These are phyloP conservation scores for Fusarium concolor DNA, from an alignment of 2,329 filamentous ascomycete genomes.

Conservation along the genomic window DNA sequence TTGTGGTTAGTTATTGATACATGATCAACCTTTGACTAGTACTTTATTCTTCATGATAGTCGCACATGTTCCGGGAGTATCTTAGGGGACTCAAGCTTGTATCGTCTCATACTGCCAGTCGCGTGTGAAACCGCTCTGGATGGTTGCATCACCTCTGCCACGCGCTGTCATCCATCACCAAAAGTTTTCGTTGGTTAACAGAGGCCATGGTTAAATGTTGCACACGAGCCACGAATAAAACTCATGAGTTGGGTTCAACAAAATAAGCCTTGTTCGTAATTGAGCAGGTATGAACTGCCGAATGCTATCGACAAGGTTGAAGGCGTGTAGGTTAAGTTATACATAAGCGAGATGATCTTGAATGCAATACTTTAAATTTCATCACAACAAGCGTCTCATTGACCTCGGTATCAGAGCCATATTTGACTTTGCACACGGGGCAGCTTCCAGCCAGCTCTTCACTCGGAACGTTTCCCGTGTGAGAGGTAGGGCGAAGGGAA, in stretches of 20 bases:
- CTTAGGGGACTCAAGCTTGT: conserved; percentile 18
- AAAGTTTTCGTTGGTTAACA: conserved; percentile 7
- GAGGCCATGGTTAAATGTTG: conserved; percentile 17
- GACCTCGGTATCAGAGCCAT: conserved; percentile 2
- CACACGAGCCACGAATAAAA: conserved; percentile 23
- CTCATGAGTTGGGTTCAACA: conserved; percentile 2
- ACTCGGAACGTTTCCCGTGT: conserved; percentile 26
- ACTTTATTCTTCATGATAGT: conserved; percentile 8
- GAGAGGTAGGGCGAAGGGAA: conserved; percentile 21
- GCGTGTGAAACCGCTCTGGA: conserved; percentile 31
- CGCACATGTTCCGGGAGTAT: conserved; percentile 15
- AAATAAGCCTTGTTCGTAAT: conserved; percentile 9
- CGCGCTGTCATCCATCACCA: conserved; percentile 12
- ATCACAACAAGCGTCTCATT: conserved; percentile 29
- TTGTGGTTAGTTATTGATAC: conserved; percentile 33
- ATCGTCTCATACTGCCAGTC: conserved; percentile 21
- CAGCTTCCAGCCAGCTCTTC: conserved; percentile 5
- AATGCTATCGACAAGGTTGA: conserved; percentile 14
- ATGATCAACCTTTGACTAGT: not conserved
- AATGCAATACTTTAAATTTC: conserved; percentile 13
- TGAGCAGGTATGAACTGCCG: conserved; percentile 23
- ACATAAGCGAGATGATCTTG: conserved; percentile 37
- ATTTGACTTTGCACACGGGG: conserved; percentile 16
- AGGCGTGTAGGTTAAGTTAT: conserved; percentile 6
- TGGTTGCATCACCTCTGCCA: conserved; percentile 34